Percentiles rank a stretch among this genome's conserved stretches.
phyloP scores from a whole-genome alignment of 257 asterid species.

The Ilex asprella region DNA sequence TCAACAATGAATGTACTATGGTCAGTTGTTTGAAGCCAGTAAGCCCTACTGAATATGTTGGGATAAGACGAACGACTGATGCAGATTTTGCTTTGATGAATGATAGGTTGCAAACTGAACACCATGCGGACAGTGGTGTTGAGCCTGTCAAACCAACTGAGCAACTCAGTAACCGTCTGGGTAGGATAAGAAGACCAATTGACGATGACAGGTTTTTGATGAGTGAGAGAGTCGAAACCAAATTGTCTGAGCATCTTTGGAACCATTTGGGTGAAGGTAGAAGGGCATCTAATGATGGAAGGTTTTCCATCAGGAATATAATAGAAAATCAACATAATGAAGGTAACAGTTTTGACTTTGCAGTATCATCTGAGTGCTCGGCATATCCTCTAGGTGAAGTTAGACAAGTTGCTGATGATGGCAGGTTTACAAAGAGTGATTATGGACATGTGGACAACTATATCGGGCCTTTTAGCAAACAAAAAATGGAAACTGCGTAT shows the following conservation, averaged over 20 bases:
- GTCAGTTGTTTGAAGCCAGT: conserved; percentile 12
- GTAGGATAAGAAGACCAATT: conserved; percentile 19
- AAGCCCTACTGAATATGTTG: conserved; percentile 17
- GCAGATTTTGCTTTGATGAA: conserved; percentile 21
- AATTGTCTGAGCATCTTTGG: conserved; percentile 10
- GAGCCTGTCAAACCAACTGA: conserved; percentile 23
- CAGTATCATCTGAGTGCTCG: conserved; percentile 18
- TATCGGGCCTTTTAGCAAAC: conserved; percentile 19
- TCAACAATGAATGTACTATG: conserved; percentile 20
- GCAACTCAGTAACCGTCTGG: conserved; percentile 18
- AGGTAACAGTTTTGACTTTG: conserved; percentile 15
- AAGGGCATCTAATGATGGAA: conserved; percentile 15
- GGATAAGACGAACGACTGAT: conserved; percentile 26
- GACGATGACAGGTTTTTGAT: conserved; percentile 23
- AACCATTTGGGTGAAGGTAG: conserved; percentile 16
- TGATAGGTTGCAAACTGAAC: conserved; percentile 26
- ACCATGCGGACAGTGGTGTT: conserved; percentile 20
- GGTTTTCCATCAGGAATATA: conserved; percentile 10
- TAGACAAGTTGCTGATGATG: conserved; percentile 21
- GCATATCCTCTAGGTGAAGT: conserved; percentile 15
- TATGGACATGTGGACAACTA: conserved; percentile 12
- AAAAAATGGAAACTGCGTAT: conserved; percentile 23
- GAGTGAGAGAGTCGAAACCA: conserved; percentile 21
- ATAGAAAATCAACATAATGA: conserved; percentile 16
- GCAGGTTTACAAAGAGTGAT: conserved; percentile 23